Evolutionary conservation across 176 grass and related monocot species (phyloP), one percentile per base, ranked within the genome.

Genomic region (Hsuehochloa calcarea): DNA sequence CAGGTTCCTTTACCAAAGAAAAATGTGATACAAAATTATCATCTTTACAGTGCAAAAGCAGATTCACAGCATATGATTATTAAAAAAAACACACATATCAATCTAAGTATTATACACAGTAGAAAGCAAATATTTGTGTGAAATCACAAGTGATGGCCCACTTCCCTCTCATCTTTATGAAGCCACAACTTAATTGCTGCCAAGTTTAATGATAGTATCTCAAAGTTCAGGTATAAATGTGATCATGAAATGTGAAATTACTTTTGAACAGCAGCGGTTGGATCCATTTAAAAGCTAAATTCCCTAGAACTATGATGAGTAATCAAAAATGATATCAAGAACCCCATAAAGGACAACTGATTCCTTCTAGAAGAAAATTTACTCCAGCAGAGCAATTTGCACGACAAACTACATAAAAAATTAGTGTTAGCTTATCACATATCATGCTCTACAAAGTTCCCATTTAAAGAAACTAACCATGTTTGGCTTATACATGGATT

Each of bases 401-500:
- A 75, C 0, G 8, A 40, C 8, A 29, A 67, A 66, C 44, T 16
- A 88, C 5, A 38, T 43, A 84, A 84, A 25, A 16, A 16, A 11
- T 39, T 49, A 80, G 6, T 54, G 38, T 4, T 13, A 41, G 60
- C 12, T 40, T 25, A 60, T 61, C 38, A 20, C 49, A 81, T 68
- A 69, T 68, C 31, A 68, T 80, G 1, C 39, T 44, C 31, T 6
- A 82, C 6, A 71, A 52, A 73, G 10, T 20, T 68, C 11, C 56
- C 27, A 14, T 26, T 10, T 79, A 47, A 85, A 62, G 44, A 56
- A 26, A 89, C 86, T 87, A 93, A 98, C 91, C 96, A 98, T 98
- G 85, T 92, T 75, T 83, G 93, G 93, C 70, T 98, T 95, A 73
- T 95, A 98, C 96, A 98, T 98, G 83, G 96, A 94, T 74, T 98